Evolutionary conservation across 495 filamentous ascomycete species (phyloP).

Genomic region (Tuber magnatum): DNA sequence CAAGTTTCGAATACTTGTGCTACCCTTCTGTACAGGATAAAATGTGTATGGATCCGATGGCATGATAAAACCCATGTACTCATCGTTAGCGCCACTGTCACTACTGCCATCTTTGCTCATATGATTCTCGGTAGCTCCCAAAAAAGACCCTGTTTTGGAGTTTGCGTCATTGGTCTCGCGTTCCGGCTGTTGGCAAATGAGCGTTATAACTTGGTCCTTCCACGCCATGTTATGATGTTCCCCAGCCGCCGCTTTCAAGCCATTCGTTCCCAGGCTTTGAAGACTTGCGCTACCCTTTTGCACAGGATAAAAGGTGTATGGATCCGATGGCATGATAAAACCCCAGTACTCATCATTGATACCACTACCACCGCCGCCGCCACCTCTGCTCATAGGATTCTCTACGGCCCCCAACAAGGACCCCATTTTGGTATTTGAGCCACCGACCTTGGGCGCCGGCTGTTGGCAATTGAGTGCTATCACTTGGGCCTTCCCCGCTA

Average conservation of each 20-base stretch:
- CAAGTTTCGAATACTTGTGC: not conserved
- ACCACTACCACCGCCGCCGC: not conserved
- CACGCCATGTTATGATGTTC: not conserved
- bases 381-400: not conserved
- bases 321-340: not conserved
- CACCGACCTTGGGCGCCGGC: too few relatives aligned
- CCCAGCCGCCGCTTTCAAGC: not conserved
- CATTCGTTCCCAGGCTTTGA: not conserved
- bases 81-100: not conserved
- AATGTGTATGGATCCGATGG: not conserved
- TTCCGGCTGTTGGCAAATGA: not conserved
- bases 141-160: not conserved
- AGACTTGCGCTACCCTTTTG: not conserved
- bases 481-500: not conserved
- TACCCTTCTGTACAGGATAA: not conserved
- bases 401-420: not conserved
- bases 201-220: not conserved
- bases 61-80: not conserved
- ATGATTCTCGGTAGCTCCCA: not conserved
- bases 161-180: not conserved
- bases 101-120: not conserved
- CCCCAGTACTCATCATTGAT: not conserved
- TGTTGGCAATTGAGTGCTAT: not conserved
- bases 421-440: not conserved
- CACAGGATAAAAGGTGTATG: not conserved